Evolutionary conservation across 192 early-diverging fungal genomes (phyloP), one percentile per base, ranked within the genome.

Genomic region (Coemansia pectinata): DNA sequence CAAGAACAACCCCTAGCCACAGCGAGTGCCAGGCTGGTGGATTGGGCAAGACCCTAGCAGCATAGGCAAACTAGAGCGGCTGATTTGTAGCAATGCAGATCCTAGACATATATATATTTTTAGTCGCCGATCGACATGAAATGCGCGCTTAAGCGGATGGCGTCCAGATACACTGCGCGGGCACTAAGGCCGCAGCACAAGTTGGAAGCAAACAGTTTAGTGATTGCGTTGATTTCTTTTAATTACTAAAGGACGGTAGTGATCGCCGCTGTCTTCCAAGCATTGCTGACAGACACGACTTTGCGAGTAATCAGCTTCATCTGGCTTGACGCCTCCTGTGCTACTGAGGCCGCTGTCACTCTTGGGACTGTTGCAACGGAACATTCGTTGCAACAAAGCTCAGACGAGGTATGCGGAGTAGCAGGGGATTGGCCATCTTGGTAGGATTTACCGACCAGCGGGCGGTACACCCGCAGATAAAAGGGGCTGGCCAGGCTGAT

Each of bases 1-100:
- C 14, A 84, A 84, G 45, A 84, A 84, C 64, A 83, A 83, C 36
- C 72, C 75, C 34, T 75, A 75, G 65, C 21, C 38, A 33, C n/a
- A 17, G 29, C 47, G 21, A 29, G 34, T 25, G 2, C 14, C 23
- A 4, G 33, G 5, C 9, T 29, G 11, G 42, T 15, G 27, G 42
- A 23, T 7, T 15, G 6, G 17, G 23, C 15, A 64, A 15, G 52
- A 12, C 50, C 21, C 23, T 52, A 21, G 23, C 23, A 25, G 21
- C 15, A 25, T 17, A 15, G 45, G 1, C 45, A 33, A 58, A 58
- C 34, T 29, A 58, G 27, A 27, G 11, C 29, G 15, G 10, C 52
- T 55, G 9, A 23, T 67, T 27, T 48, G 23, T 41, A 25, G 21
- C 23, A 52, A 57, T 50, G 36, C 31, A 31, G 63, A 50, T 65